Evolutionary conservation across 306 rosid genomes (phyloP).

Genomic region (Cotoneaster glaucophyllus): DNA sequence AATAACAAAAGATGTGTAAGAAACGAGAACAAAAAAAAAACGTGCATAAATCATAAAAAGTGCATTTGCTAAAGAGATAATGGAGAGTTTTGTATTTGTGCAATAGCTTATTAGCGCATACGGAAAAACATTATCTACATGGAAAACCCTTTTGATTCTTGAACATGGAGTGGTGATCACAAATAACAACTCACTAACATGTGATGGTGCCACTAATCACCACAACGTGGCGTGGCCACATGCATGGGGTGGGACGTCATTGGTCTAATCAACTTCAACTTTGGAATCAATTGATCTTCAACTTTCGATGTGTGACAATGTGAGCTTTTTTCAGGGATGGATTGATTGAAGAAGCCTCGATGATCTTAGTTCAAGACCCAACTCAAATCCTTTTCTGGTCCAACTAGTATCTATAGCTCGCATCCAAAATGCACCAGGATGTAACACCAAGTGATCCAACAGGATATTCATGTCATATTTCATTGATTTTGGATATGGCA

Average conservation of each 20-base stretch:
- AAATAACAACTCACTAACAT: neutral
- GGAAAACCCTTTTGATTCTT: neutral
- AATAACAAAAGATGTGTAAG: too few species aligned
- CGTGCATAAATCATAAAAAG: too few species aligned
- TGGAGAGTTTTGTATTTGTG: neutral
- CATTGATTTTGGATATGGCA: too few species aligned
- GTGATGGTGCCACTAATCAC: neutral
- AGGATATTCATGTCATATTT: too few species aligned
- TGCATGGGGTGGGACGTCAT: neutral
- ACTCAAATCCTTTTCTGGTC: neutral
- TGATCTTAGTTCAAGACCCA: neutral
- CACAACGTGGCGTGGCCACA: neutral
- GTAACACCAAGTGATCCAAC: too few species aligned
- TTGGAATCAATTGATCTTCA: neutral
- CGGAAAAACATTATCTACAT: neutral
- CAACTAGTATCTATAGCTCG: neutral
- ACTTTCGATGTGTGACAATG: neutral
- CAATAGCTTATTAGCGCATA: neutral
- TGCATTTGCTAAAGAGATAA: neutral
- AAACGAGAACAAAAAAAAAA: too few species aligned
- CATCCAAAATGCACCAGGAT: too few species aligned
- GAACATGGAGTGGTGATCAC: neutral
- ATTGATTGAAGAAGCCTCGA: neutral
- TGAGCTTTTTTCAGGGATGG: neutral
- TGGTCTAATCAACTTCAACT: neutral